Base-by-base conservation (phyloP, 2,329 filamentous ascomycete species). In the Xylaria sp. region DNA sequence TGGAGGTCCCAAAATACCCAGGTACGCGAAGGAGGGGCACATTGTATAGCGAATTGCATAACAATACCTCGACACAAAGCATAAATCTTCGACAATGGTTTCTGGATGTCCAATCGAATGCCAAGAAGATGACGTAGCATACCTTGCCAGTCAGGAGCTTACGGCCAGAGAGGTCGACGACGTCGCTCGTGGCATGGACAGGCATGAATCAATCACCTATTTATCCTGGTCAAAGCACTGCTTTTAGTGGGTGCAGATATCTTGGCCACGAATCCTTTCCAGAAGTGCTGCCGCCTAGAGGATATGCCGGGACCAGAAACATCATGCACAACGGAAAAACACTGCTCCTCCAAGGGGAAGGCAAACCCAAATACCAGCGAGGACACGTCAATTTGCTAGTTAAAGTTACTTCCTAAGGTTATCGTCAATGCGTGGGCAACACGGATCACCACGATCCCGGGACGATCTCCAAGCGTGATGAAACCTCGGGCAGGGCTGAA, bases 401-500 rank as follows among this genome's bases (percentile, higher is more conserved):
- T 56, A 29, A 50, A 42, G 42, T 61, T 55, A 22, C 45, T 20
- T 61, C 50, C 56, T 47, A 15, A 38, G 56, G 39, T 39, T 29
- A 59, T 65, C 31, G 51, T 64, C 33, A 59, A 60, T 50, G 64
- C 69, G 60, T 61, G 50, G 45, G 50, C 55, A 10, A 57, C 44
- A 68, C 73, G 74, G 73, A 69, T 73, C 73, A 68, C 69, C 70
- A 47, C 61, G 55, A 63, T 69, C 63, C 73, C 71, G 66, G 67
- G 62, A 44, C 39, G 51, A 67, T 64, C 67, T 67, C 72, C 66
- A 74, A 72, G 70, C 62, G 70, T 67, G 64, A 67, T 72, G 74
- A 76, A 76, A 76, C 73, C 63, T 42, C 60, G 51, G 67, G 59
- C 56, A 68, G 64, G 63, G 54, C 72, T 76, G 72, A 75, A 74